Evolutionary conservation across 129 eudicot genomes (phyloP).

Genomic region (Centrapalus pauciflorus): DNA sequence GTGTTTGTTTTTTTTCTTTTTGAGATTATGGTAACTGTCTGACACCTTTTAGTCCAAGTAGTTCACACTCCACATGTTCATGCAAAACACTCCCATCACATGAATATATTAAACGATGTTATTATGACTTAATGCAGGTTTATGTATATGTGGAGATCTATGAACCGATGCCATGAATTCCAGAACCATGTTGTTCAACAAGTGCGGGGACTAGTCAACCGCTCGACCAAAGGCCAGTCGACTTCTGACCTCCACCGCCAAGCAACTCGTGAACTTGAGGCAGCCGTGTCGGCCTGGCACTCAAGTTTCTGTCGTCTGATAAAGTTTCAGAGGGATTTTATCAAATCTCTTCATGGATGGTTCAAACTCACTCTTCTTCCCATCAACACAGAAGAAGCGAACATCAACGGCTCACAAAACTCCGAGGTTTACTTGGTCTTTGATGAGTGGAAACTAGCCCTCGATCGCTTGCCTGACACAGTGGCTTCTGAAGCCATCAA

Average conservation of each 20-base stretch:
- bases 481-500: constrained; percentile 96
- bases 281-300: constrained; percentile 92
- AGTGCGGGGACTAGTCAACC: constrained; percentile 79
- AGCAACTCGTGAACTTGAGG: constrained; percentile 86
- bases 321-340: constrained; percentile 78
- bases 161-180: constrained; percentile 85
- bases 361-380: constrained; percentile 77
- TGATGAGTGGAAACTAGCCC: constrained; percentile 93
- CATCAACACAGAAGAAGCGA: constrained; percentile 31
- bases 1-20: too few species aligned
- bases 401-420: constrained; percentile 31
- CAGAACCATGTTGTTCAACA: constrained; percentile 91
- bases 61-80: too few species aligned
- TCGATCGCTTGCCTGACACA: constrained; percentile 82
- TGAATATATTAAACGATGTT: neutral
- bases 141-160: constrained; percentile 98
- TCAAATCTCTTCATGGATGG: constrained; percentile 86
- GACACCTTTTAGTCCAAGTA: too few species aligned
- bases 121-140: constrained; percentile 44
- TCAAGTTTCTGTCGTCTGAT: constrained; percentile 82
- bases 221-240: constrained; percentile 50
- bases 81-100: too few species aligned
- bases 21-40: too few species aligned
- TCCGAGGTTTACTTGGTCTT: constrained; percentile 56
- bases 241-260: constrained; percentile 92